Evolutionary conservation across 768 basidiomycete genomes (phyloP).

Genomic region (Scleroderma citrinum): DNA sequence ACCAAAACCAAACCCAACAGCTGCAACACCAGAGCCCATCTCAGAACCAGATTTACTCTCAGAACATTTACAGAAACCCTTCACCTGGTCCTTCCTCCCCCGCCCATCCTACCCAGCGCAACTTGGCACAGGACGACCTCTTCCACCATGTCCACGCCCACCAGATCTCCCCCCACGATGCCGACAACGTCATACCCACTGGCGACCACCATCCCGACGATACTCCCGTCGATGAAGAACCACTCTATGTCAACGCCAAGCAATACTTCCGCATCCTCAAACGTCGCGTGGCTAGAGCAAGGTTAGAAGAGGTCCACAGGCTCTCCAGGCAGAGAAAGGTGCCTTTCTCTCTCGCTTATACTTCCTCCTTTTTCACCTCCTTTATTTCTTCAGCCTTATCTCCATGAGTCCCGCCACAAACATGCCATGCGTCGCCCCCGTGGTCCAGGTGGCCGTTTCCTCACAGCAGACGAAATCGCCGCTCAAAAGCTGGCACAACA

Average conservation of each 20-base stretch:
- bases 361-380: not conserved
- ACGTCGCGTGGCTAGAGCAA: slow-evolving; percentile 81
- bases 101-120: slow-evolving; percentile 19
- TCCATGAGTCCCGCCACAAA: slow-evolving; percentile 96
- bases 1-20: slow-evolving; percentile 16
- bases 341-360: not conserved
- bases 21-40: slow-evolving; percentile 15
- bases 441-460: slow-evolving; percentile 95
- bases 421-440: slow-evolving; percentile 97
- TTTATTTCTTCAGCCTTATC: slow-evolving; percentile 67
- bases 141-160: slow-evolving; percentile 26
- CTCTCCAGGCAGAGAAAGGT: slow-evolving; percentile 94
- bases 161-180: slow-evolving; percentile 9
- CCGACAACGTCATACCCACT: slow-evolving; percentile 7
- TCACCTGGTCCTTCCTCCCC: slow-evolving; percentile 28
- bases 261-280: slow-evolving; percentile 99
- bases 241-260: slow-evolving; percentile 98
- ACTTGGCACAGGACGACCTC: slow-evolving; percentile 25
- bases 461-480: slow-evolving; percentile 93
- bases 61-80: slow-evolving; percentile 21
- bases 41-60: slow-evolving; percentile 20
- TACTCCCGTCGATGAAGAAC: slow-evolving; percentile 78
- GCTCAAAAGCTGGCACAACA: slow-evolving; percentile 54
- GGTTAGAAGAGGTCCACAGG: slow-evolving; percentile 90
- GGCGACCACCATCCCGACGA: slow-evolving; percentile 29